phyloP scores from a whole-genome alignment of 2,329 filamentous ascomycete species.

The Arachnomyces sp. region DNA sequence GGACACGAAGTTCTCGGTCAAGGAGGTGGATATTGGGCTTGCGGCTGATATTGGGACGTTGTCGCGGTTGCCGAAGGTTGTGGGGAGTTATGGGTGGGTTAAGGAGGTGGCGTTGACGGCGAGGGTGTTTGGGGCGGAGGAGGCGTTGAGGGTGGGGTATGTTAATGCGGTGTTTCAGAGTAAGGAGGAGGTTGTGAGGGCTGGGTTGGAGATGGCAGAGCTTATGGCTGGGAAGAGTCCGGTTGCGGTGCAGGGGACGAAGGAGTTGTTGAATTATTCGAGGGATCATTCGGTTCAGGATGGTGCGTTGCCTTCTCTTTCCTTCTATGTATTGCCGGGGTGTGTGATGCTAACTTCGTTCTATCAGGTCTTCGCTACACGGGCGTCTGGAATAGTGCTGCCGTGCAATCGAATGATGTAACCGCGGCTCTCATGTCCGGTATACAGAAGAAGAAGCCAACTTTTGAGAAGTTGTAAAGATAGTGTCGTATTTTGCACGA shows the following conservation, averaged over 20 bases:
- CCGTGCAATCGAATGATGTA: constrained; percentile 73
- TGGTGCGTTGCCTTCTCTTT: constrained; percentile 42
- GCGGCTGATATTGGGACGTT: constrained; percentile 43
- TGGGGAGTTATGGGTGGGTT: constrained; percentile 39
- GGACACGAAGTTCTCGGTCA: constrained; percentile 34
- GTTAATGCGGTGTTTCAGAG: constrained; percentile 32
- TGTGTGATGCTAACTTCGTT: constrained; percentile 1
- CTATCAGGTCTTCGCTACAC: constrained; percentile 67
- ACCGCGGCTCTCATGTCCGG: constrained; percentile 65
- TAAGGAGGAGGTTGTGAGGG: constrained; percentile 55
- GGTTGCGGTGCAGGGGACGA: constrained; percentile 77
- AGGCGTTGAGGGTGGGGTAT: constrained; percentile 37
- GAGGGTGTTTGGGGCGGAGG: constrained; percentile 35
- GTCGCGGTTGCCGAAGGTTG: constrained; percentile 39
- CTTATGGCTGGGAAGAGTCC: constrained; percentile 74
- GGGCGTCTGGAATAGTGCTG: constrained; percentile 75
- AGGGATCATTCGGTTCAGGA: constrained; percentile 70
- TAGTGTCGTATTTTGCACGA: no score
- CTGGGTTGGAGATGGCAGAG: constrained; percentile 55
- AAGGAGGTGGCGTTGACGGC: constrained; percentile 41
- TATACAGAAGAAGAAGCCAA: constrained; percentile 68
- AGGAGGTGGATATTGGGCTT: constrained; percentile 43
- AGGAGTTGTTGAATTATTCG: constrained; percentile 75
- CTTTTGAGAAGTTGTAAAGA: constrained; percentile 69
- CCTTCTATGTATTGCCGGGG: neutral